phyloP scores from a whole-genome alignment of 768 basidiomycete genomes.

The Rhizopogon rudus region DNA sequence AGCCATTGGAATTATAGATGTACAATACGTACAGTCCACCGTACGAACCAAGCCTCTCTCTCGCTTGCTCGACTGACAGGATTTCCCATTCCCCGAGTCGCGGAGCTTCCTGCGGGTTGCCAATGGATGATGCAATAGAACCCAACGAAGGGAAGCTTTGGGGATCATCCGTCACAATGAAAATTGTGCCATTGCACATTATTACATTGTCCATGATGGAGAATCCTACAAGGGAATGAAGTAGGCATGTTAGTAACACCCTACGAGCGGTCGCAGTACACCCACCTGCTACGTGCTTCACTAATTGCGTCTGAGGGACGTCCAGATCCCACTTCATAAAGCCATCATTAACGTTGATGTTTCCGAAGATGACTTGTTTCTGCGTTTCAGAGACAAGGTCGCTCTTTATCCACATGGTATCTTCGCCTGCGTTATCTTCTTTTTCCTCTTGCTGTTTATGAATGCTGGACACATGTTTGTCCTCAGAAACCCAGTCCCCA shows the following conservation, averaged over 20 bases:
- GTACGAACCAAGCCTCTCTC: slow-evolving; percentile 41
- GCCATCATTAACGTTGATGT: slow-evolving; percentile 43
- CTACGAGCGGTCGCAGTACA: neutral
- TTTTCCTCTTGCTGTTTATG: slow-evolving; percentile 39
- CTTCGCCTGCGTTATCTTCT: slow-evolving; percentile 32
- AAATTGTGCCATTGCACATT: slow-evolving; percentile 66
- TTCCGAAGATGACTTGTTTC: slow-evolving; percentile 15
- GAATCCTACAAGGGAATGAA: slow-evolving; percentile 48
- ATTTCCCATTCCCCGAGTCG: slow-evolving; percentile 55
- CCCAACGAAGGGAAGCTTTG: slow-evolving; percentile 53
- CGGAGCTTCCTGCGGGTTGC: slow-evolving; percentile 32
- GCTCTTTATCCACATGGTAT: slow-evolving; percentile 33
- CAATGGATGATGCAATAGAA: slow-evolving; percentile 40
- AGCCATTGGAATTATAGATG: neutral
- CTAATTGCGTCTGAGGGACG: slow-evolving; percentile 49
- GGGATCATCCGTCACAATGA: slow-evolving; percentile 66
- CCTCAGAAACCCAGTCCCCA: slow-evolving; percentile 67
- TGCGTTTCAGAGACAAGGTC: slow-evolving; percentile 25
- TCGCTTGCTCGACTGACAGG: slow-evolving; percentile 47
- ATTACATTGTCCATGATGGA: slow-evolving; percentile 82
- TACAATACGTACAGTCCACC: slow-evolving; percentile 45
- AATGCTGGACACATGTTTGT: slow-evolving; percentile 51
- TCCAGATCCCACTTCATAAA: slow-evolving; percentile 51
- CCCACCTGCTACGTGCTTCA: slow-evolving; percentile 65
- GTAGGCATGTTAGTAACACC: slow-evolving; percentile 2